Evolutionary conservation across 192 early-diverging fungal genomes (phyloP), one percentile per base, ranked within the genome.

Genomic region (Pilobolus umbonatus): DNA sequence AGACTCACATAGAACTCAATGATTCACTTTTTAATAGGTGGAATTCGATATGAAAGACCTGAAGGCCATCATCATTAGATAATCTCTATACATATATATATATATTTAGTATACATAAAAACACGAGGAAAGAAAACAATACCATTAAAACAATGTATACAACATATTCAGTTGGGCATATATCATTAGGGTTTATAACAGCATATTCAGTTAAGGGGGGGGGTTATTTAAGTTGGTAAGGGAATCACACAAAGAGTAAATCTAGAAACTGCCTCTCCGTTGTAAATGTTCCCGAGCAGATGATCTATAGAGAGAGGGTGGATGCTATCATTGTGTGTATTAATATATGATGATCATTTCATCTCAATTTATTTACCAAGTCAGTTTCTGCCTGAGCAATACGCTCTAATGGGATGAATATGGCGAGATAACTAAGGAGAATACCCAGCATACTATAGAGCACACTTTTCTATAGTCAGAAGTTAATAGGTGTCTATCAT

Each of bases 281-380:
- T 62, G 48, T n/a, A 62, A 40, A 45, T 62, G 60, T 52, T 62
- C 60, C 14, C 43, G 60, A 32, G 60, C 60, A 2, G 60, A 62
- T n/a, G 60, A 54, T 21, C 60, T 35, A n/a, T 54, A 42, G 8
- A 39, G 30, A 7, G 49, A 24, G 5, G 19, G 26, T n/a, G 60
- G 51, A 19, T 51, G 21, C 60, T 62, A 35, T 4, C n/a, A n/a
- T n/a, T n/a, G 47, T 6, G 5, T 4, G 42, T 19, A 47, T 3
- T 34, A 38, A 61, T 3, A 38, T 10, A 15, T 30, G 43, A 29
- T 17, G 29, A 24, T 17, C 22, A 47, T 52, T 32, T 34, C 29
- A 8, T 39, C 8, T 32, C 28, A 6, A 22, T 26, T 29, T 26
- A 6, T 32, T 54, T 51, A 62, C 60, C 40, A 45, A 5, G 24